phyloP scores from a whole-genome alignment of 306 rosid species.

The Cicer judaicum region DNA sequence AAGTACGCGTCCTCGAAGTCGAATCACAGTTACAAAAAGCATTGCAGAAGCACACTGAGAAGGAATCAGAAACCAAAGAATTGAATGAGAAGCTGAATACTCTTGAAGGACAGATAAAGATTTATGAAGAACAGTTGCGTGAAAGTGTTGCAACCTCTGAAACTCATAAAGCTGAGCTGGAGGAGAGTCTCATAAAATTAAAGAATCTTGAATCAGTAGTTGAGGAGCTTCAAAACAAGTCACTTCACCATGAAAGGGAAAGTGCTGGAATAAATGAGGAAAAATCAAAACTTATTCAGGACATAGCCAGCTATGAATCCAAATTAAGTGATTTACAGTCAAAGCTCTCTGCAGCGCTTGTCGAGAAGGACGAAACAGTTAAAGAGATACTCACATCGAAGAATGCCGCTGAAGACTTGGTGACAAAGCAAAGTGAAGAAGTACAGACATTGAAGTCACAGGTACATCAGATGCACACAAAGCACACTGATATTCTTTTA shows the following conservation, averaged over 20 bases:
- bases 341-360: constrained; percentile 54
- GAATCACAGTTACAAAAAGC: constrained; percentile 72
- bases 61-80: constrained; percentile 77
- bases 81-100: constrained; percentile 66
- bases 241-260: constrained; percentile 63
- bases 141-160: constrained; percentile 57
- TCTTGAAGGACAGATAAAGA: constrained; percentile 60
- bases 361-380: constrained; percentile 64
- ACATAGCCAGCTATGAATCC: constrained; percentile 60
- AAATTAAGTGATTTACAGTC: constrained; percentile 63
- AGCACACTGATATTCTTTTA: neutral
- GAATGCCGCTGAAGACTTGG: constrained; percentile 63
- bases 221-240: constrained; percentile 70
- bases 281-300: constrained; percentile 66
- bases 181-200: constrained; percentile 64
- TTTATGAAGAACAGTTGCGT: constrained; percentile 55
- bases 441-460: constrained; percentile 75
- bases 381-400: constrained; percentile 57
- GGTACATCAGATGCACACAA: constrained; percentile 52
- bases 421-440: constrained; percentile 63
- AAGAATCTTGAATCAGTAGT: constrained; percentile 65
- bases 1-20: constrained; percentile 56
- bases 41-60: constrained; percentile 58
- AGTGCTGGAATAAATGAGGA: constrained; percentile 59
- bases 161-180: constrained; percentile 59